Evolutionary conservation across 352 stramenopile genomes (phyloP).

Genomic region (Phytopythium chamaehyphon): DNA sequence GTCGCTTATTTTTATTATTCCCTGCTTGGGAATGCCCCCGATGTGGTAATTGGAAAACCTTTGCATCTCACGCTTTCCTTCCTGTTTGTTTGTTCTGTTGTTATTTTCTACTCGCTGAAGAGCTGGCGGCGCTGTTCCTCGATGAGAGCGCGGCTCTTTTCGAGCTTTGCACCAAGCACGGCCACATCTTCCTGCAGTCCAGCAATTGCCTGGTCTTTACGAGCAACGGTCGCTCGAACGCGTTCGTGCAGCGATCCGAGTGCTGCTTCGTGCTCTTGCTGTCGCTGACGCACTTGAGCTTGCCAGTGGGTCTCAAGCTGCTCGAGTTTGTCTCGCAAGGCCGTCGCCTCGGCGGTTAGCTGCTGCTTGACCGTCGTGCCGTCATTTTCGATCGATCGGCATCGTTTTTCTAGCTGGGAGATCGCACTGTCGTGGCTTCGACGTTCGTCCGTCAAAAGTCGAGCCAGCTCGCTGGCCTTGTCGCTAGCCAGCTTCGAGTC

Average conservation of each 20-base stretch:
- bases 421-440: constrained; percentile 36
- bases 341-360: constrained; percentile 32
- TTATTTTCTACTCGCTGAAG: constrained; percentile 38
- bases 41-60: constrained; percentile 11
- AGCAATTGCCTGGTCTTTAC: constrained; percentile 64
- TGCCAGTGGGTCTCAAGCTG: constrained; percentile 34
- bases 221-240: constrained; percentile 56
- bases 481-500: constrained; percentile 41
- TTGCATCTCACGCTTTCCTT: constrained; percentile 13
- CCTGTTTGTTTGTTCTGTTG: not conserved
- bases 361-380: constrained; percentile 36
- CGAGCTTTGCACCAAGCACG: constrained; percentile 65
- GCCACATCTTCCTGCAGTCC: constrained; percentile 67
- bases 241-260: constrained; percentile 65
- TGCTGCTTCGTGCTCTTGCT: constrained; percentile 51
- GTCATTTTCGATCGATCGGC: constrained; percentile 32
- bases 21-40: constrained; percentile 24
- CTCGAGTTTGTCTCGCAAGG: constrained; percentile 43
- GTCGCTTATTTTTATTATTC: constrained; percentile 65
- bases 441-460: constrained; percentile 58
- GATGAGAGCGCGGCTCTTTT: constrained; percentile 72
- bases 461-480: constrained; percentile 47
- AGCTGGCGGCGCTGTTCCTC: constrained; percentile 70
- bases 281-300: constrained; percentile 34
- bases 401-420: constrained; percentile 44